phyloP scores from a whole-genome alignment of 345 rosid species.

The Passiflora organensis region DNA sequence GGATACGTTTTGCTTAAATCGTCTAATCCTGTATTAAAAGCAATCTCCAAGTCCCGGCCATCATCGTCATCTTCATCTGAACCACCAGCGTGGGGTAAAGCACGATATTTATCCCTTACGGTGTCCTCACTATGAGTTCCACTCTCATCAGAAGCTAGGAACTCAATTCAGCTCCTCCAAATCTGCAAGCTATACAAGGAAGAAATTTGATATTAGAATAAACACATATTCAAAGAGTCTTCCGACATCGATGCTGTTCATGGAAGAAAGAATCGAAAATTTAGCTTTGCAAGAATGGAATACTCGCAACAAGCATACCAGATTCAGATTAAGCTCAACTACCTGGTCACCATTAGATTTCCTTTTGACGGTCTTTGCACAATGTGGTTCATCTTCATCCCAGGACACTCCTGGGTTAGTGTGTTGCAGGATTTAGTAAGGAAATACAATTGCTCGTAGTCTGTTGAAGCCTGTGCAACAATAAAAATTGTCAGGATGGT shows the following conservation, averaged over 20 bases:
- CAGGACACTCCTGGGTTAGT: conserved; percentile 71
- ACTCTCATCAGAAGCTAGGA: conserved; percentile 78
- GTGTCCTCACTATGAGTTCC: conserved; percentile 52
- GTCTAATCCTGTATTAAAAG: conserved; percentile 88
- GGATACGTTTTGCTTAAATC: conserved; percentile 70
- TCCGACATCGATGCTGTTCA: too few relatives aligned
- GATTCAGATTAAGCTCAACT: conserved; percentile 6
- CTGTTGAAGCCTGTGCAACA: conserved; percentile 57
- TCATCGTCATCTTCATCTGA: conserved; percentile 56
- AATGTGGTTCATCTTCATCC: conserved; percentile 98
- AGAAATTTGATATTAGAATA: conserved; percentile 11
- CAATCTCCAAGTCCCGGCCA: conserved; percentile 84
- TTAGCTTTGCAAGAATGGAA: too few relatives aligned
- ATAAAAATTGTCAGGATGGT: neutral
- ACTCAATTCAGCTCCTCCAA: conserved; percentile 82
- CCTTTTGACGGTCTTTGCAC: conserved; percentile 64
- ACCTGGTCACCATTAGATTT: conserved; percentile 82
- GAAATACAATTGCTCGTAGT: conserved; percentile 69
- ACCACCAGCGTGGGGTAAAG: conserved; percentile 56
- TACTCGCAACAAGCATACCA: neutral
- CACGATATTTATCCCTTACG: conserved; percentile 48
- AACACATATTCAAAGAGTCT: too few relatives aligned
- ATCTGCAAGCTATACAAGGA: conserved; percentile 55
- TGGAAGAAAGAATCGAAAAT: too few relatives aligned
- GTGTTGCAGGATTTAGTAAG: conserved; percentile 80